Conservation (phyloP, 2,329 filamentous ascomycete species). For the Calonectria ilicicola region DNA sequence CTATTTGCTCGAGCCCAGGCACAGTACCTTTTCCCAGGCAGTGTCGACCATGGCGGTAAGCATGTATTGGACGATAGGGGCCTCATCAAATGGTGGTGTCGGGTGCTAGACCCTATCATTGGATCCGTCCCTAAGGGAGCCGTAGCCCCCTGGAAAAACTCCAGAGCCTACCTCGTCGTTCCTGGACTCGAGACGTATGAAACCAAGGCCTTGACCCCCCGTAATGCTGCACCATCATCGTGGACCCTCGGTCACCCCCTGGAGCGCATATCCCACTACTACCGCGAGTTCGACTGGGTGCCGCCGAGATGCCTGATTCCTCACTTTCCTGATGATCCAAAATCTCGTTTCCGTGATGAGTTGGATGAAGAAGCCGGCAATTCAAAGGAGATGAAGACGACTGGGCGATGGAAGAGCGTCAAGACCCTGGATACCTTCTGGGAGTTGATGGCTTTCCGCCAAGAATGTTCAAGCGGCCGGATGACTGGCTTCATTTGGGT, state of each 20-base stretch:
- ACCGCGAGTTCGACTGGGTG: constrained; percentile 68
- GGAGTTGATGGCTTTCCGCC: constrained; percentile 97
- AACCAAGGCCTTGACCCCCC: constrained; percentile 82
- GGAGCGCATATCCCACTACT: constrained; percentile 71
- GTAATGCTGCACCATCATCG: constrained; percentile 58
- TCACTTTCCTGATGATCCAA: constrained; percentile 94
- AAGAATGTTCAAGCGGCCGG: constrained; percentile 93
- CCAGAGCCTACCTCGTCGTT: constrained; percentile 86
- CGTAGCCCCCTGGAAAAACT: constrained; percentile 54
- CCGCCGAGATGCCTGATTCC: constrained; percentile 89
- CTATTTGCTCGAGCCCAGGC: constrained; percentile 92
- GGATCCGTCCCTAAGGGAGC: constrained; percentile 54
- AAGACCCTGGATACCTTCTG: constrained; percentile 91
- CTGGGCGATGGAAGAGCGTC: constrained; percentile 85
- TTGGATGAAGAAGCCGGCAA: constrained; percentile 84
- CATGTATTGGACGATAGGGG: constrained; percentile 93
- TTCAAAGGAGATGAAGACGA: constrained; percentile 63
- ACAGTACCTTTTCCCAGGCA: constrained; percentile 95
- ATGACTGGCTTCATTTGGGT: constrained; percentile 97
- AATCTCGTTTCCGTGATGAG: constrained; percentile 88
- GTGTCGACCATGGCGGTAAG: constrained; percentile 85
- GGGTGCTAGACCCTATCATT: constrained; percentile 83
- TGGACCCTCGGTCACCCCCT: constrained; percentile 82
- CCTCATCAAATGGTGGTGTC: constrained; percentile 96
- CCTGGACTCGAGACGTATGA: constrained; percentile 89